Percentiles rank a stretch among this genome's conserved stretches.
These are phyloP conservation scores for Dryadomyces quercus-mongolicae DNA, from an alignment of 2,329 filamentous ascomycete genomes.

Conservation along the genomic window DNA sequence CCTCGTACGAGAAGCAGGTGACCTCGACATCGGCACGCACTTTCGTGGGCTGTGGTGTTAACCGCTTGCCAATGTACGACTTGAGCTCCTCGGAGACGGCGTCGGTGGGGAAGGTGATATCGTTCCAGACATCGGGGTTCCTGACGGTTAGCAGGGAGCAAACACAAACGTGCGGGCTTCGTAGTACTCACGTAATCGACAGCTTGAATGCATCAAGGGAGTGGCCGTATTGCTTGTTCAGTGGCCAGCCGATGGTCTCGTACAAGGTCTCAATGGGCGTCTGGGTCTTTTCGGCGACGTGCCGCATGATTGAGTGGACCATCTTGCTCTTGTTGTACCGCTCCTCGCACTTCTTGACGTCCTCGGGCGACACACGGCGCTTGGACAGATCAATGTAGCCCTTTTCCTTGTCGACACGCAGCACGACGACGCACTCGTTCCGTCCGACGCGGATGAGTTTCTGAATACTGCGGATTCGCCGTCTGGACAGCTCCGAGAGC, in stretches of 20 bases:
- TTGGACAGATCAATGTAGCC: constrained; percentile 97
- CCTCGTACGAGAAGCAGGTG: constrained; percentile 90
- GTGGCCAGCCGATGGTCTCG: constrained; percentile 87
- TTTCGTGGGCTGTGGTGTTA: constrained; percentile 97
- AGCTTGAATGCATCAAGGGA: constrained; percentile 98
- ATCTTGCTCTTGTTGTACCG: constrained; percentile 99
- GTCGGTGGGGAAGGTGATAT: constrained; percentile 78
- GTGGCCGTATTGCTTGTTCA: constrained; percentile 96
- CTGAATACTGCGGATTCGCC: constrained; percentile 97
- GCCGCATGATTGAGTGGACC: constrained; percentile 97
- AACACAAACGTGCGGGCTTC: neutral
- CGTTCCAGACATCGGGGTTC: constrained; percentile 92
- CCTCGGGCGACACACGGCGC: constrained; percentile 92
- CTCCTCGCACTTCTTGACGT: constrained; percentile 97
- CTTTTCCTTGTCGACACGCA: constrained; percentile 99
- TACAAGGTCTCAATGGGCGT: constrained; percentile 92
- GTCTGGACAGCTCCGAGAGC: constrained; percentile 89
- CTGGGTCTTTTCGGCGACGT: constrained; percentile 94
- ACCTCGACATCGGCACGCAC: constrained; percentile 96
- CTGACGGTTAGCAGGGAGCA: constrained; percentile 26
- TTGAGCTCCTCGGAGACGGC: constrained; percentile 80
- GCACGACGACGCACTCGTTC: constrained; percentile 96
- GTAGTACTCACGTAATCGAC: constrained; percentile 75
- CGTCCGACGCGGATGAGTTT: constrained; percentile 97
- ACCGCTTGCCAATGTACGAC: constrained; percentile 90